phyloP scores from a whole-genome alignment of 1,284 basidiomycete genomes.

The Apiotrichum sp. region DNA sequence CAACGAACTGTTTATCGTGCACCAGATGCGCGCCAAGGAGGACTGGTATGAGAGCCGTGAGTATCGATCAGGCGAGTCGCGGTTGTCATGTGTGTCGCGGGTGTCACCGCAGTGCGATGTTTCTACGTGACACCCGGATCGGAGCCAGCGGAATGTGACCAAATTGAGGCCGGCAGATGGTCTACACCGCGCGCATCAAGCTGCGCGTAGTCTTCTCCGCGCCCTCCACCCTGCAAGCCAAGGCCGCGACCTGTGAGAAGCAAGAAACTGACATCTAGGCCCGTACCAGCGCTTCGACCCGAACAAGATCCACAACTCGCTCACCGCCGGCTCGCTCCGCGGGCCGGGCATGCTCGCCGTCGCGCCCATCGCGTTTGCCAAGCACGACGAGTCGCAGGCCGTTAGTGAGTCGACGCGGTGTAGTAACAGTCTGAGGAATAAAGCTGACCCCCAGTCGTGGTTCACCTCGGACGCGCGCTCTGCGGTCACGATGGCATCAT shows the following conservation, averaged over 20 bases:
- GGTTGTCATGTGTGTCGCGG: too few species aligned
- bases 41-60: slow-evolving; percentile 47
- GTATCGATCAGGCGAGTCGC: slow-evolving; percentile 20
- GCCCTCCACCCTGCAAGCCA: background rate
- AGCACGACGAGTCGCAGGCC: slow-evolving; percentile 66
- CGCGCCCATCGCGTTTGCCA: slow-evolving; percentile 66
- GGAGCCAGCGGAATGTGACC: too few species aligned
- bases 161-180: too few species aligned
- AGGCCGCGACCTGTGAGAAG: too few species aligned
- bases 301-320: slow-evolving; percentile 62
- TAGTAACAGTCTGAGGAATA: too few species aligned
- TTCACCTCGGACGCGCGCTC: slow-evolving; percentile 77
- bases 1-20: slow-evolving; percentile 60
- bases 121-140: too few species aligned
- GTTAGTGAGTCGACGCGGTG: slow-evolving; percentile 47
- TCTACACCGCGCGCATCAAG: too few species aligned
- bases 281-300: slow-evolving; percentile 64
- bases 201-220: too few species aligned
- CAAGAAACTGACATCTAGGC: slow-evolving; percentile 51
- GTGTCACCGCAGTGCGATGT: too few species aligned
- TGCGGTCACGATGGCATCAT: slow-evolving; percentile 89
- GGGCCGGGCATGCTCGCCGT: slow-evolving; percentile 80
- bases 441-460: slow-evolving; percentile 47
- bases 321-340: slow-evolving; percentile 75
- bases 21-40: slow-evolving; percentile 47